Evolutionary conservation across 305 asterid species (phyloP).

Genomic region (Ilex paraguariensis): DNA sequence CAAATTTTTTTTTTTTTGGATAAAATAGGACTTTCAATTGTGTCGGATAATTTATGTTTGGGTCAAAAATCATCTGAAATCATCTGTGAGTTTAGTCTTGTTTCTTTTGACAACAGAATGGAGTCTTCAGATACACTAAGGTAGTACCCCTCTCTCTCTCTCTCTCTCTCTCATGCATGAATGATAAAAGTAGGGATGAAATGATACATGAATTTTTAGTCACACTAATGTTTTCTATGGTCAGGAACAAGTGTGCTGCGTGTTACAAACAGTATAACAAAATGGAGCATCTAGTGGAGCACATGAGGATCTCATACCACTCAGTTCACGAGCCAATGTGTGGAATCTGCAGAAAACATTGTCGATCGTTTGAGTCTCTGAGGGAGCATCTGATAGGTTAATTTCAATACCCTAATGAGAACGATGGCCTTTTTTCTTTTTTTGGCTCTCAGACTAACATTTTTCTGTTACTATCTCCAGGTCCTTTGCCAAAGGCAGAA

Average conservation of each 20-base stretch:
- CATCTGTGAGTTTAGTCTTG: too few species aligned
- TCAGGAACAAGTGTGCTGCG: conserved; percentile 93
- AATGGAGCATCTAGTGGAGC: conserved; percentile 89
- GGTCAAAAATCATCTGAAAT: too few species aligned
- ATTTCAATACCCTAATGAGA: background rate
- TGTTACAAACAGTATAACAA: conserved; percentile 87
- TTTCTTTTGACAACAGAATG: background rate
- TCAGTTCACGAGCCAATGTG: conserved; percentile 84
- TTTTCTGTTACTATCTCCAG: conserved; percentile 20
- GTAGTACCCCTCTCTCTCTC: background rate
- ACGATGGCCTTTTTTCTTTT: too few species aligned
- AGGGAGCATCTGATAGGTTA: conserved; percentile 92
- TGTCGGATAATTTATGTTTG: too few species aligned
- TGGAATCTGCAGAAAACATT: conserved; percentile 74
- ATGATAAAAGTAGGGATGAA: background rate
- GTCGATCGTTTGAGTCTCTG: conserved; percentile 86
- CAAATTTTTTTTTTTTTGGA: too few species aligned
- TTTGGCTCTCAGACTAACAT: too few species aligned
- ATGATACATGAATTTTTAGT: background rate
- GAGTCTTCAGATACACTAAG: background rate
- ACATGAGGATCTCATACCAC: conserved; percentile 82
- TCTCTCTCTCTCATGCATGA: background rate
- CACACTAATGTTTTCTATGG: conserved; percentile 1
- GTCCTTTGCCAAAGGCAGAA: conserved; percentile 91
- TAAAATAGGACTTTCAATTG: too few species aligned